Conservation (phyloP, 176 grass and related monocot species). For the Avena eriantha region DNA sequence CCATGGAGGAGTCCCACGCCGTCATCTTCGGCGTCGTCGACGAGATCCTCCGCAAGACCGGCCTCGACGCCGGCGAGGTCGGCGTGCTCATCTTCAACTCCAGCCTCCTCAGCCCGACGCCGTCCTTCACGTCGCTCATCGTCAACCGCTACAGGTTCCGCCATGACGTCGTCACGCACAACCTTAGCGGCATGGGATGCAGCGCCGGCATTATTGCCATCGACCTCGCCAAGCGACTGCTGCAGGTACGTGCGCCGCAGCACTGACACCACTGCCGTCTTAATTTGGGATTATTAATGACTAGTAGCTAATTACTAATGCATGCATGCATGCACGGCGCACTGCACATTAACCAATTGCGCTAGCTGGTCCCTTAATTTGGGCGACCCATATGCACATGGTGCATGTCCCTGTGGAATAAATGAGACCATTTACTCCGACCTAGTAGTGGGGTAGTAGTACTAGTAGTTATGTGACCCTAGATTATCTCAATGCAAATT, state of each 20-base stretch:
- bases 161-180: constrained; percentile 61
- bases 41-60: constrained; percentile 56
- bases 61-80: constrained; percentile 42
- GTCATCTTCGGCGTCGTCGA: constrained; percentile 79
- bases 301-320: neutral
- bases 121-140: constrained; percentile 86
- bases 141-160: constrained; percentile 64
- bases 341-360: neutral
- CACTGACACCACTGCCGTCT: neutral
- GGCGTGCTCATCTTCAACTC: constrained; percentile 84
- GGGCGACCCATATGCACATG: neutral
- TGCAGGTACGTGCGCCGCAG: constrained; percentile 62
- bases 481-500: neutral
- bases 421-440: neutral
- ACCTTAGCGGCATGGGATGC: constrained; percentile 96
- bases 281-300: neutral
- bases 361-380: neutral
- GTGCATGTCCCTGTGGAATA: neutral
- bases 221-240: constrained; percentile 82
- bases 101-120: constrained; percentile 83
- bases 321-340: neutral
- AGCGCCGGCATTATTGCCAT: constrained; percentile 93
- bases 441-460: too few species aligned
- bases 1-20: constrained; percentile 75
- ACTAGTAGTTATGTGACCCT: neutral